Evolutionary conservation across 75 land plant genomes (phyloP), one percentile per base, ranked within the genome.

Genomic region (Cupressus sempervirens): DNA sequence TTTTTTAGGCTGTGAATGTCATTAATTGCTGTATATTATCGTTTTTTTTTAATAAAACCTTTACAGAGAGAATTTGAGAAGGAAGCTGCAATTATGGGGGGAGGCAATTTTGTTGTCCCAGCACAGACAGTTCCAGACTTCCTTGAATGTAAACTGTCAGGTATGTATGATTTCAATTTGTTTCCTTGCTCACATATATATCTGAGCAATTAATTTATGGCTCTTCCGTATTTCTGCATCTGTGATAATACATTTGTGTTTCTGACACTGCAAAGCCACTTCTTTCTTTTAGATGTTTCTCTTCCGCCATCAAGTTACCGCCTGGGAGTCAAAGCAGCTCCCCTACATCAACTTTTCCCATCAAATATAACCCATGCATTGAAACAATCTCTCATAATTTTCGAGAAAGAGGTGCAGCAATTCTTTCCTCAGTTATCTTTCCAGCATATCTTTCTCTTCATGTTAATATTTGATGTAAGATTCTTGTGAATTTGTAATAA

Each of bases 281-380:
- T 52, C 87, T 35, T 75, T 77, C 86, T 89, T 56, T 50, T 90
- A 95, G 99, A 20, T 6, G 75, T 85, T 86, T 84, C 91, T 74
- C 70, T 95, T 62, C 99, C 99, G 43, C 84, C 92, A 41, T 96
- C 99, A 53, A 98, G 99, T 83, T 98, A 98, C 81, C 91, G 99
- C 9, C 90, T 98, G 70, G 99, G 99, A 82, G 98, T 96, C 3
- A 88, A 87, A 83, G 91, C 95, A 79, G 85, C 97, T 65, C 85
- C 84, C 68, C 91, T 98, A 40, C 99, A 98, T 84, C 92, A 94
- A 32, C 82, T 98, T 30, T 90, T 93, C 46, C 95, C 98, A 10
- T 16, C 80, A 68, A 88, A 96, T 82, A 84, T 98, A 26, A 94
- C 96, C 54, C 84, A 91, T 84, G 94, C 95, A 65, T 82, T 98